A percentile compares a stretch with the other conserved stretches of the same genome.
Conservation (phyloP, 345 rosid genomes). For the Eucalyptus tenuipes region DNA sequence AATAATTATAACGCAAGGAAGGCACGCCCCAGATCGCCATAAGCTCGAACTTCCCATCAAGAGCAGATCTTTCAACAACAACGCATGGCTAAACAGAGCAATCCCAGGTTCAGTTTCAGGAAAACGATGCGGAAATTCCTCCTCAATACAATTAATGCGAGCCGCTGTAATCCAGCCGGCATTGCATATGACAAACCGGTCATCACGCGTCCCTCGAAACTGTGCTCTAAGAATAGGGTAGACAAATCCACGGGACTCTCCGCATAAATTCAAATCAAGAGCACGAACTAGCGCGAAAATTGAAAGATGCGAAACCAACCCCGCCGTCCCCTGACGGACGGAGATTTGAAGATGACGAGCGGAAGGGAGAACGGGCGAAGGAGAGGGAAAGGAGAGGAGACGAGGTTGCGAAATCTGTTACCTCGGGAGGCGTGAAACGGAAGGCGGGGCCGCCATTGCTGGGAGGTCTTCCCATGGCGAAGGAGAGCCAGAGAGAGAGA, state of each 20-base stretch:
- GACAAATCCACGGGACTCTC: not conserved
- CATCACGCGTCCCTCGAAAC: not conserved
- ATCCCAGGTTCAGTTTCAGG: not conserved
- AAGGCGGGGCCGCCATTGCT: conserved; percentile 96
- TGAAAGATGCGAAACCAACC: not conserved
- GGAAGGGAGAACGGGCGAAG: not conserved
- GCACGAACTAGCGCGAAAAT: not conserved
- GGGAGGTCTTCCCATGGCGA: conserved; percentile 89
- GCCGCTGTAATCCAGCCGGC: not conserved
- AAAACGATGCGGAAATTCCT: not conserved
- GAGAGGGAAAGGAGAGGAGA: not conserved
- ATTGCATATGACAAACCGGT: not conserved
- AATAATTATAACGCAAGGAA: not conserved
- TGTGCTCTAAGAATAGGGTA: not conserved
- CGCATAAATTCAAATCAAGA: not conserved
- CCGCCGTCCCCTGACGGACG: not conserved
- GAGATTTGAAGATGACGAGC: not conserved
- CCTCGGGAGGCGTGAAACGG: conserved; percentile 77
- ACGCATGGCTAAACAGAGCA: not conserved
- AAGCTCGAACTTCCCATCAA: not conserved
- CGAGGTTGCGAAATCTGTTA: not conserved
- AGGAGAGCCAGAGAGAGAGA: not conserved
- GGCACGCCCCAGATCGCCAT: not conserved
- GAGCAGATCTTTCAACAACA: not conserved
- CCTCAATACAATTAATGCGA: not conserved